Conservation (phyloP, 257 asterid species). For the Voacanga thouarsii region DNA sequence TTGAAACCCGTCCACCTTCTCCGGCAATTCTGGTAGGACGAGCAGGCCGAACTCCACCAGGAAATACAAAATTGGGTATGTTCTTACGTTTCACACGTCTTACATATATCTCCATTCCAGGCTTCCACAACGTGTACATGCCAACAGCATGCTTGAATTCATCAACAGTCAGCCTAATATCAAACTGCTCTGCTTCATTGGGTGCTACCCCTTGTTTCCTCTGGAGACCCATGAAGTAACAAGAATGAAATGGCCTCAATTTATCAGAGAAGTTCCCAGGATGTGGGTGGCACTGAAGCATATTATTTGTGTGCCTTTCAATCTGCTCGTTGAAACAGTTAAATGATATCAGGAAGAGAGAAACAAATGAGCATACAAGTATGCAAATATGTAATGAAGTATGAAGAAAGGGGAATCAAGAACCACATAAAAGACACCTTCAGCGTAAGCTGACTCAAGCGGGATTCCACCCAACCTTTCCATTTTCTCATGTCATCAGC, state of each 20-base stretch:
- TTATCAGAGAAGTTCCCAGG: conserved; percentile 34
- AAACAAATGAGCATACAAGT: background rate
- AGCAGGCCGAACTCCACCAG: conserved; percentile 29
- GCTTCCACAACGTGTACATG: conserved; percentile 31
- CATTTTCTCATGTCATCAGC: conserved; percentile 36
- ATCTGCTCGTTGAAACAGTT: conserved; percentile 17
- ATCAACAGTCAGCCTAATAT: conserved; percentile 38
- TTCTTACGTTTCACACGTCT: conserved; percentile 34
- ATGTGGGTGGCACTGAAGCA: conserved; percentile 48
- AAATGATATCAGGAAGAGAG: conserved; percentile 3
- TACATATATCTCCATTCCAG: conserved; percentile 37
- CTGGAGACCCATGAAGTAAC: conserved; percentile 41
- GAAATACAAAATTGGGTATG: conserved; percentile 34
- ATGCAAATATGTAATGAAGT: background rate
- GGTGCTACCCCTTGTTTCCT: conserved; percentile 32
- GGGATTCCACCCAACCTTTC: conserved; percentile 47
- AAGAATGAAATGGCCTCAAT: conserved; percentile 30
- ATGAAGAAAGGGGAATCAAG: background rate
- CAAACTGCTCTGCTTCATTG: conserved; percentile 39
- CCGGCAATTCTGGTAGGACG: conserved; percentile 20
- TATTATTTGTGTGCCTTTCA: conserved; percentile 33
- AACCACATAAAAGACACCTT: conserved; percentile 19
- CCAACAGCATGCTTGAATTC: conserved; percentile 35
- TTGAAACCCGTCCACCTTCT: conserved; percentile 12
- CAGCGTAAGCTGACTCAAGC: conserved; percentile 31